Conservation (phyloP, 2,329 filamentous ascomycete genomes). For the Aspergillus vadensis region DNA sequence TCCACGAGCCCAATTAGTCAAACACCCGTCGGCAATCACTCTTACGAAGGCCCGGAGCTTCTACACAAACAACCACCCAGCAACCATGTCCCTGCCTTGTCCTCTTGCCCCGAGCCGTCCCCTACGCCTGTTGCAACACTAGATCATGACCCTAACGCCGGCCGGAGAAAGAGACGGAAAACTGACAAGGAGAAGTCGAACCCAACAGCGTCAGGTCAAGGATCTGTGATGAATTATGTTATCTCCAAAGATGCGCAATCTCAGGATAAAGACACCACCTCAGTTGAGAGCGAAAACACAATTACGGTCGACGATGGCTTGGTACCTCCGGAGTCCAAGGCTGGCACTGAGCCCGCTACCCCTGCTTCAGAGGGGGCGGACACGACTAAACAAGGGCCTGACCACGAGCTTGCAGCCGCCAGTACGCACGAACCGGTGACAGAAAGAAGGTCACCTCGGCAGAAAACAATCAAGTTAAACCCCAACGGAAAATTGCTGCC, state of each 20-base stretch:
- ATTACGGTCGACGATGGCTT: not conserved
- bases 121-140: constrained; percentile 12
- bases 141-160: constrained; percentile 37
- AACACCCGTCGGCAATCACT: constrained; percentile 10
- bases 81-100: not conserved
- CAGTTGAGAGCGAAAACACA: not conserved
- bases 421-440: not conserved
- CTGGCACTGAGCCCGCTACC: no score
- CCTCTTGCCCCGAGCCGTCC: constrained; percentile 1
- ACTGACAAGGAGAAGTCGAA: constrained; percentile 21
- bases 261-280: not conserved
- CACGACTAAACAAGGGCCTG: not conserved
- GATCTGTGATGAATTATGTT: not conserved
- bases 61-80: not conserved
- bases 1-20: constrained; percentile 9
- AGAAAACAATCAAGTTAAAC: constrained; percentile 51
- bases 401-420: not conserved
- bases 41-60: not conserved
- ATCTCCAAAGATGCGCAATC: not conserved
- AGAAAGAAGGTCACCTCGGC: constrained; percentile 49
- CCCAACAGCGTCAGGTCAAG: not conserved
- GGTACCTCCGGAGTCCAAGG: no score
- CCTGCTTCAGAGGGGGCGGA: no score
- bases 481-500: constrained; percentile 48
- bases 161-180: constrained; percentile 41